Base-by-base conservation (phyloP, 345 rosid species). In the Pistacia integerrima region DNA sequence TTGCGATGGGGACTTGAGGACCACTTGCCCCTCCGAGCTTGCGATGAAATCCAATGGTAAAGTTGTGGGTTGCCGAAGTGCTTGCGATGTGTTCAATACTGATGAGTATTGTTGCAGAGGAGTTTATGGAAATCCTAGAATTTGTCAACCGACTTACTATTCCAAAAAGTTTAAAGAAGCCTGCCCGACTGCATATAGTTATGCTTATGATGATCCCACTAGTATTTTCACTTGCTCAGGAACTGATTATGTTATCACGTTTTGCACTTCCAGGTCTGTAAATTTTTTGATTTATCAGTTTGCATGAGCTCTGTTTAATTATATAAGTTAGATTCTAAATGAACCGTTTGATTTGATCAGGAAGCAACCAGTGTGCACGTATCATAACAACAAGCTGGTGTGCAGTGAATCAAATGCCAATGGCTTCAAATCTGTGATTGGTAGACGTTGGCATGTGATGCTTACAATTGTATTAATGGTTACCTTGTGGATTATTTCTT, bases 21-120 rank as follows among this genome's bases (percentile, higher is more conserved):
- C 59, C 0, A 69, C 0, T 8, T 95, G 99, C 64, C 99, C 97
- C 4, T 25, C 79, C 2, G 96, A 95, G 72, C 87, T 95, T 6
- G 79, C 94, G 0, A 77, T 81, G 1, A 93, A 88, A 78, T 57
- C 80, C 0, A 84, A 85, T 1, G 98, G 96, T 3, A 90, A 93
- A 86, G 83, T 84, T 0, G 28, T 92, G 0, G 90, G 79, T 13
- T 95, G 99, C 56, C 82, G 97, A 48, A 93, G 99, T 75, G 99
- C 99, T 0, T 95, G 99, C 61, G 97, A 95, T 46, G 97, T 92
- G 82, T 95, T 91, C 74, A 78, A 84, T 73, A 95, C 94, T 0
- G 99, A 93, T 59, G 98, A 88, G 76, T 95, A 93, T 51, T 95
- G 99, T 36, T 95, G 99, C 18, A 80, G 85, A 66, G 99, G 98